Conservation (phyloP, 192 early-diverging fungal genomes). For the Coemansia sp. region DNA sequence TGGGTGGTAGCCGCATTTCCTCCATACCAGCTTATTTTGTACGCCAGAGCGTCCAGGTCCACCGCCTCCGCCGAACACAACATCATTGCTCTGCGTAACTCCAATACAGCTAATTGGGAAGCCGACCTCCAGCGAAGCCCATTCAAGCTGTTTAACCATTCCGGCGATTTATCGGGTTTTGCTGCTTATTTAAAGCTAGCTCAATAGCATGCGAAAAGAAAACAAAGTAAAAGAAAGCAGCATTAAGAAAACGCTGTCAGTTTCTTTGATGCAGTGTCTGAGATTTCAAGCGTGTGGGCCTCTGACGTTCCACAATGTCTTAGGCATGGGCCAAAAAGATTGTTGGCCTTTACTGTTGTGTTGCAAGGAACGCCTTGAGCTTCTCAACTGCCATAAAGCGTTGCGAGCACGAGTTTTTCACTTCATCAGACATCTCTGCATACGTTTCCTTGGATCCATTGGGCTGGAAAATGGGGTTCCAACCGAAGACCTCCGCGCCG, state of each 20-base stretch:
- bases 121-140: conserved; percentile 47
- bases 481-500: conserved; percentile 85
- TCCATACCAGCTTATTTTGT: conserved; percentile 80
- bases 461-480: conserved; percentile 96
- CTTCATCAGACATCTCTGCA: conserved; percentile 81
- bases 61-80: conserved; percentile 84
- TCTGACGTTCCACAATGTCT: background rate
- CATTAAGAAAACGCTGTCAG: no score
- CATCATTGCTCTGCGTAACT: conserved; percentile 57
- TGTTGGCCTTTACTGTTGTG: conserved; percentile 10
- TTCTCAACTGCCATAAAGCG: conserved; percentile 73
- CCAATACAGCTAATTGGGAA: conserved; percentile 64
- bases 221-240: background rate
- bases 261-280: no score
- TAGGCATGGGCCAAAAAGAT: background rate
- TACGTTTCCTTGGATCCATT: conserved; percentile 70
- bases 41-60: conserved; percentile 78
- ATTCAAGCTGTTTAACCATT: conserved; percentile 22
- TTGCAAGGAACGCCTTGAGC: conserved; percentile 55
- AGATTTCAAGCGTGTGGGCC: background rate
- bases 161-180: background rate
- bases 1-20: background rate
- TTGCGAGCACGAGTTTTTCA: conserved; percentile 93
- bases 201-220: background rate
- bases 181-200: no score